phyloP scores from a whole-genome alignment of 495 filamentous ascomycete genomes.

The Penicillium argentinense region DNA sequence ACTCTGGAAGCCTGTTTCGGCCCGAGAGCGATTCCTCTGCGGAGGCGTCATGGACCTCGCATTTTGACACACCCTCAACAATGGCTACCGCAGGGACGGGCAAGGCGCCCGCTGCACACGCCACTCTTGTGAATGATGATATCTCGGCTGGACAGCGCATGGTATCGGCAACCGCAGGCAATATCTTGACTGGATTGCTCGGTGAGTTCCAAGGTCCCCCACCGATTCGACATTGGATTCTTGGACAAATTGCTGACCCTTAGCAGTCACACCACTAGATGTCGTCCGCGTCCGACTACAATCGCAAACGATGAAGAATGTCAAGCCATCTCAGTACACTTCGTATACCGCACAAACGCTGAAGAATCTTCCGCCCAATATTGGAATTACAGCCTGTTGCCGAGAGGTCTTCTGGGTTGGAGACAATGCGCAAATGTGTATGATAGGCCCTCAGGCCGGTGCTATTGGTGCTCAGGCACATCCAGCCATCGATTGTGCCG shows the following conservation, averaged over 20 bases:
- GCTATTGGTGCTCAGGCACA: conserved; percentile 33
- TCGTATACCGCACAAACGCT: conserved; percentile 56
- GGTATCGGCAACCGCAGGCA: conserved; percentile 89
- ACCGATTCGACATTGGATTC: conserved; percentile 9
- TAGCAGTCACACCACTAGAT: conserved; percentile 87
- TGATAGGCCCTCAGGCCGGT: conserved; percentile 54
- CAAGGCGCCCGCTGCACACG: conserved; percentile 15
- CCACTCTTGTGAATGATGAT: conserved; percentile 35
- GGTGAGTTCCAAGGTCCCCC: conserved; percentile 53
- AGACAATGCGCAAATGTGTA: conserved; percentile 79
- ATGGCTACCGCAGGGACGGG: conserved; percentile 40
- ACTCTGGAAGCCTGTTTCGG: conserved; percentile 7
- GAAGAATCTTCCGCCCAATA: conserved; percentile 65
- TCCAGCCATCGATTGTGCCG: conserved; percentile 67
- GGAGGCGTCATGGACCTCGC: conserved; percentile 37
- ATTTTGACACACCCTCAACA: conserved; percentile 31
- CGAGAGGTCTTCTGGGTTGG: conserved; percentile 96
- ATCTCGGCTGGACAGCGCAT: conserved; percentile 86
- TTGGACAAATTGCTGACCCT: neutral
- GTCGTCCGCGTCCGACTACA: conserved; percentile 95
- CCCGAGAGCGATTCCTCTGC: conserved; percentile 18
- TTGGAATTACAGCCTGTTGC: conserved; percentile 94
- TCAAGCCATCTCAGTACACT: conserved; percentile 39
- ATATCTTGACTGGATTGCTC: conserved; percentile 82
- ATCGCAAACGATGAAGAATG: conserved; percentile 61